Evolutionary conservation across 1,284 basidiomycete species (phyloP).

Genomic region (Cryptococcus jaspeensis): DNA sequence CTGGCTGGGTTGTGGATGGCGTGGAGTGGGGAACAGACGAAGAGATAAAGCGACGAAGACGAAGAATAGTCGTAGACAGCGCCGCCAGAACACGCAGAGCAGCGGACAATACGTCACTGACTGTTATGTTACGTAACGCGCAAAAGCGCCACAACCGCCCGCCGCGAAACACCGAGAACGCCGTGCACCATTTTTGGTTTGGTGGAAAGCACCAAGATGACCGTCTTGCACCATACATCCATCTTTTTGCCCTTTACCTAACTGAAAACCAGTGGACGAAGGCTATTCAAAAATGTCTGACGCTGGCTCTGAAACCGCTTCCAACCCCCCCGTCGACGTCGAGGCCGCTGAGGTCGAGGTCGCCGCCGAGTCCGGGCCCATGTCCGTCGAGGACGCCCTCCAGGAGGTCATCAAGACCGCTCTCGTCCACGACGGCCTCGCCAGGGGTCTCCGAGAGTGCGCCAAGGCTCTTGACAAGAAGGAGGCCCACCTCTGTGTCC

Average conservation of each 20-base stretch:
- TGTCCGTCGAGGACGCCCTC: slow-evolving; percentile 96
- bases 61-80: not conserved
- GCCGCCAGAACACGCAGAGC: not conserved
- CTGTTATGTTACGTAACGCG: not conserved
- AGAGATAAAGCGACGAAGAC: not conserved
- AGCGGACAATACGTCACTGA: not conserved
- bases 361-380: slow-evolving; percentile 79
- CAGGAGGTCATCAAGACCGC: slow-evolving; percentile 80
- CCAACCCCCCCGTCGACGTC: slow-evolving; percentile 60
- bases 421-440: slow-evolving; percentile 95
- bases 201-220: not conserved
- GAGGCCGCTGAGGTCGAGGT: slow-evolving; percentile 66
- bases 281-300: slow-evolving; percentile 78
- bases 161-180: slow-evolving; percentile 15
- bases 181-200: not conserved
- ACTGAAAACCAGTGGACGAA: slow-evolving; percentile 44
- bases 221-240: slow-evolving; percentile 4
- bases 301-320: slow-evolving; percentile 91
- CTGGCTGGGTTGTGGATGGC: not conserved
- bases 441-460: slow-evolving; percentile 94
- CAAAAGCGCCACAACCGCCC: slow-evolving; percentile 3
- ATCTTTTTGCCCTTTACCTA: slow-evolving; percentile 14
- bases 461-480: slow-evolving; percentile 99
- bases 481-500: slow-evolving; percentile 97
- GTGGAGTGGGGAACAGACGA: not conserved